Percentiles rank a stretch among this genome's conserved stretches.
Conservation (phyloP, 257 asterid genomes). For the Striga asiatica region DNA sequence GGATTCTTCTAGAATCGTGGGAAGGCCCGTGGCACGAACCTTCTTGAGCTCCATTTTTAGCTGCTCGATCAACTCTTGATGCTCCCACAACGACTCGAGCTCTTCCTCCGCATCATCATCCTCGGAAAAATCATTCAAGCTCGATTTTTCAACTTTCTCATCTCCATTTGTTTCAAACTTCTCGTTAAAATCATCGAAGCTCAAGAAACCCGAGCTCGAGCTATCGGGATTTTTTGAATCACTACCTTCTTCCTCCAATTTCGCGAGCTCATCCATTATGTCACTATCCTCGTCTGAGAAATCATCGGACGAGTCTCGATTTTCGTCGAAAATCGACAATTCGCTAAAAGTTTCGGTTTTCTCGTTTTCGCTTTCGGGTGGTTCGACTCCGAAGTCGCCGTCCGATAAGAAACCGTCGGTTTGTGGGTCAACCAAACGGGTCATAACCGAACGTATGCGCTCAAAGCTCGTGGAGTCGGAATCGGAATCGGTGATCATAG, state of each 20-base stretch:
- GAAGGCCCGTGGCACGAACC: slow-evolving; percentile 78
- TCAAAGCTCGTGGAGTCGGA: slow-evolving; percentile 28
- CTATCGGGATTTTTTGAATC: neutral
- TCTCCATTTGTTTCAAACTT: neutral
- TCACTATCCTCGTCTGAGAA: slow-evolving; percentile 34
- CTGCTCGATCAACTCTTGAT: slow-evolving; percentile 93
- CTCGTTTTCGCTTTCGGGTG: neutral
- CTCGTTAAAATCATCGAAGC: slow-evolving; percentile 21
- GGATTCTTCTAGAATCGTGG: slow-evolving; percentile 80
- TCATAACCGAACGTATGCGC: slow-evolving; percentile 18
- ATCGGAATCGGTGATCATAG: slow-evolving; percentile 21
- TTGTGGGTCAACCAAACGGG: slow-evolving; percentile 4
- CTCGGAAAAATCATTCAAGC: slow-evolving; percentile 22
- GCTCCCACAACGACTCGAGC: slow-evolving; percentile 84
- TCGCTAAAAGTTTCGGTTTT: slow-evolving; percentile 15
- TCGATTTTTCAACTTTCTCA: slow-evolving; percentile 20
- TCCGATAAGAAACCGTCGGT: slow-evolving; percentile 46
- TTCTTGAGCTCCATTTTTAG: slow-evolving; percentile 72
- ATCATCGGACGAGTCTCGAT: slow-evolving; percentile 17
- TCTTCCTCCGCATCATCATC: slow-evolving; percentile 54
- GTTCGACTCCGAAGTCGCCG: slow-evolving; percentile 39
- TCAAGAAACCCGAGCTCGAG: slow-evolving; percentile 18
- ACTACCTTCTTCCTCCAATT: slow-evolving; percentile 20
- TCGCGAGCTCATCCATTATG: slow-evolving; percentile 28
- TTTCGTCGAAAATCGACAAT: slow-evolving; percentile 23